Percentiles rank a stretch among this genome's conserved stretches.
Evolutionary conservation across 176 grass and related monocot genomes (phyloP).

Genomic region (Urochloa ruziziensis): DNA sequence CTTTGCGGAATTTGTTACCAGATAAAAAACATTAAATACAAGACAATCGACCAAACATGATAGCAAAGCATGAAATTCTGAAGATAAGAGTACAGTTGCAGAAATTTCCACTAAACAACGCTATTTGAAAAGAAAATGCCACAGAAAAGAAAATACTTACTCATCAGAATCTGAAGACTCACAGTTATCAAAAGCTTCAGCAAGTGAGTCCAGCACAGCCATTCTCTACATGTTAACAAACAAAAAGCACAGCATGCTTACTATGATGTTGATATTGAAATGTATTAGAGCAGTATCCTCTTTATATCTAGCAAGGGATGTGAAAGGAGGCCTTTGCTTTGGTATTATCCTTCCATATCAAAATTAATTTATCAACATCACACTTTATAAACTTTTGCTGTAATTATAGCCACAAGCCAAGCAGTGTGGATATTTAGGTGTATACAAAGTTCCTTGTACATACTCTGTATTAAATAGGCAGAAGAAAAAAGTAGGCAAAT

Average conservation of each 20-base stretch:
- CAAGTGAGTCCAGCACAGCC: constrained; percentile 63
- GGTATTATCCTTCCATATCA: background rate
- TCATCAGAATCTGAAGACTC: constrained; percentile 40
- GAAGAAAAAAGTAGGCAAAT: background rate
- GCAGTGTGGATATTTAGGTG: background rate
- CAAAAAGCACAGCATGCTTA: constrained; percentile 10
- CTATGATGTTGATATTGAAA: background rate
- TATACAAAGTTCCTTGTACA: background rate
- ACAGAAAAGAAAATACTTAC: constrained; percentile 40
- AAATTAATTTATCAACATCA: background rate
- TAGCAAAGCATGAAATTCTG: background rate
- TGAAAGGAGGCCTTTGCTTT: constrained; percentile 9
- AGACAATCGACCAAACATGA: background rate
- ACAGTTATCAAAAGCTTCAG: constrained; percentile 54
- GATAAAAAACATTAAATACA: background rate
- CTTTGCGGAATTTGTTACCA: background rate
- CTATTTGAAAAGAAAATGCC: background rate
- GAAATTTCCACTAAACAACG: background rate
- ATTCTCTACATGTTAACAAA: constrained; percentile 46
- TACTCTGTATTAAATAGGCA: background rate
- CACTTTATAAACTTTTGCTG: background rate
- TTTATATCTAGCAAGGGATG: background rate
- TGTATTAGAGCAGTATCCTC: background rate
- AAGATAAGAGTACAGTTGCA: background rate
- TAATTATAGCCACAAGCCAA: constrained; percentile 3